Base-by-base conservation (phyloP, 2,329 filamentous ascomycete genomes). In the Phyllosticta citribraziliensis region DNA sequence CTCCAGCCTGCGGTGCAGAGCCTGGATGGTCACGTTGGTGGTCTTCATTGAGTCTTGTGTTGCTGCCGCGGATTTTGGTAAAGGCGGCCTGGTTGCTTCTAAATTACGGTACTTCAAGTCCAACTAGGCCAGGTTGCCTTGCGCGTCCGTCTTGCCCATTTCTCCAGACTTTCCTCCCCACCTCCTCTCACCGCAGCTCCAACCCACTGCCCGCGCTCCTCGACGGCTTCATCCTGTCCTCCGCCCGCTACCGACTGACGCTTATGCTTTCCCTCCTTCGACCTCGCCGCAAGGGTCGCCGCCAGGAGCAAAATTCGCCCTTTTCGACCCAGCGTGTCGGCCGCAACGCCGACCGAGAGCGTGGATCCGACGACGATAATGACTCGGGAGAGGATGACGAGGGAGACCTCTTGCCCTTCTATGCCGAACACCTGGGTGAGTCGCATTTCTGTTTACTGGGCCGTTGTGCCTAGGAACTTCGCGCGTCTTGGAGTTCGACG, bases 251-350 rank as follows among this genome's bases (percentile, higher is more conserved):
- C 2, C 22, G 22, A 22, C 22, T 22, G 22, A 22, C 22, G 22
- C 22, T 22, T 22, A 75, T 75, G 73, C 74, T 75, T 66, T 74
- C 73, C 67, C 66, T 74, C 51, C 64, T 74, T 67, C 65, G 67
- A 62, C 66, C 68, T 47, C 70, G 66, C 35, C 70, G 66, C 55
- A 69, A 69, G 65, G 66, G 66, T 65, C 66, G 65, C 56, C 65
- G 50, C 27, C 50, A 68, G 10, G 72, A 75, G 66, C 68, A 68
- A 22, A 22, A 22, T 30, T 73, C 72, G 60, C 73, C 73, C 59
- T 69, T 73, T 25, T 68, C 73, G 53, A 66, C 70, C 25, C 57
- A 69, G 63, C 64, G 19, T 40, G 12, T 61, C 58, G 68, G 67
- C 63, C 65, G 66, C 24, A 62, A 67, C 64, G 67, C 66, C 58